Base-by-base conservation (phyloP, 805 yeast species). In the Kodamaea leandrae region DNA sequence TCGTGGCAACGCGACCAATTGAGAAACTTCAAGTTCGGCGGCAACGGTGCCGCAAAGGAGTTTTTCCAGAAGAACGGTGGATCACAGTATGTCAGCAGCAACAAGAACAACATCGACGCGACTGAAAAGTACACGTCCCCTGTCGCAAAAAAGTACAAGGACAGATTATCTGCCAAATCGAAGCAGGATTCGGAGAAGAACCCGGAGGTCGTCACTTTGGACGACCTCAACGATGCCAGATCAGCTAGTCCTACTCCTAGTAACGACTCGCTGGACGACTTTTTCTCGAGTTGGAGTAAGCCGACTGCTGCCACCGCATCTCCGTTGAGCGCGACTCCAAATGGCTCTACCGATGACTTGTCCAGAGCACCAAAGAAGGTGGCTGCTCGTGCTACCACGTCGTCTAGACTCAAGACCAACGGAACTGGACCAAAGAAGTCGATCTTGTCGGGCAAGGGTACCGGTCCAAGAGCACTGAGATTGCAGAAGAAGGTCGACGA, bases 1-100 rank as follows among this genome's bases (percentile, higher is more conserved):
- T 86, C 88, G 61, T 93, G 99, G 99, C 82, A 90, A 30, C 77
- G 89, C 54, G 81, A 78, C 55, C 96, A 93, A 63, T 73, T 93
- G 58, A 80, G 99, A 55, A 79, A 87, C 60, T 88, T 93, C 78
- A 88, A 90, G 60, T 80, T 86, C 46, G 98, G 98, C 50, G 99
- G 98, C 19, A 93, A 93, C 63, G 82, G 83, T 54, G 76, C 74
- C 38, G 95, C 96, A 35, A 82, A 82, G 48, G 96, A 87, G 43
- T 93, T 77, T 57, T 86, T 85, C 61, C 61, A 77, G 53, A 86
- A 86, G 63, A 82, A 90, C 58, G 96, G 96, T 32, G 98, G 97
- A 17, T 73, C 88, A 17, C 77, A 80, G 52, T 80, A 69, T 51
- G 66, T 93, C 36, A 15, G 29, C 27, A 50, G 43, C 42, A 72